These are phyloP conservation scores for Eucalyptus globulus DNA, from an alignment of 345 rosid genomes.

Conservation along the genomic window DNA sequence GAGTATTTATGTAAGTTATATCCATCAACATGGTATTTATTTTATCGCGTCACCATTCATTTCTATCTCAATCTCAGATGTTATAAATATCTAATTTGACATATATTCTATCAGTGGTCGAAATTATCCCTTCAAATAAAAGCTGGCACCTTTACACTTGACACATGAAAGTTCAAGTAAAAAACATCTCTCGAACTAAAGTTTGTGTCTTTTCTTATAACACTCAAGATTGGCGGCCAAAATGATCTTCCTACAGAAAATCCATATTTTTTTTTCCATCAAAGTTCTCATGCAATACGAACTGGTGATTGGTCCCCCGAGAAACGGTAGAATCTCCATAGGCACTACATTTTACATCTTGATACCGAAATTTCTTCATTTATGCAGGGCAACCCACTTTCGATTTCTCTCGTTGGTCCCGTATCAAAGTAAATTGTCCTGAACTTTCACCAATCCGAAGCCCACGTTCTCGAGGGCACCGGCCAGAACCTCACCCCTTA, in stretches of 20 bases:
- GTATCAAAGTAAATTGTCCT: not conserved
- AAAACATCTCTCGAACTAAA: not conserved
- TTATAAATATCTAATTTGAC: not conserved
- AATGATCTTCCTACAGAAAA: not conserved
- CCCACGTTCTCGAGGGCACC: not conserved
- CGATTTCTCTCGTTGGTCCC: not conserved
- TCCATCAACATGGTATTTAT: rapidly evolving
- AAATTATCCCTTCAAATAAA: not conserved
- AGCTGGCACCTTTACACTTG: not conserved
- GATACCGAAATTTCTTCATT: not conserved
- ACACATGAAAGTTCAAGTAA: not conserved
- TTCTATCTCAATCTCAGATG: rapidly evolving
- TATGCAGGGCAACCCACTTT: not conserved
- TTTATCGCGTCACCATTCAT: rapidly evolving
- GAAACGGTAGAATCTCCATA: not conserved
- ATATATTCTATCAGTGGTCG: rapidly evolving
- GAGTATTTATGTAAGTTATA: not conserved
- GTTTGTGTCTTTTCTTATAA: not conserved
- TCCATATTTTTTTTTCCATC: rapidly evolving
- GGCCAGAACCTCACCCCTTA: not conserved
- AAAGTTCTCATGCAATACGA: not conserved
- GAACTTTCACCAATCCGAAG: not conserved
- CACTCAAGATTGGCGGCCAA: not conserved
- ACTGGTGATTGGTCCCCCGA: not conserved
- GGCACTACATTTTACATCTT: not conserved